A percentile compares a stretch with the other conserved stretches of the same genome.
Conservation (phyloP, 2,329 filamentous ascomycete genomes). For the Scedosporium minutisporum region DNA sequence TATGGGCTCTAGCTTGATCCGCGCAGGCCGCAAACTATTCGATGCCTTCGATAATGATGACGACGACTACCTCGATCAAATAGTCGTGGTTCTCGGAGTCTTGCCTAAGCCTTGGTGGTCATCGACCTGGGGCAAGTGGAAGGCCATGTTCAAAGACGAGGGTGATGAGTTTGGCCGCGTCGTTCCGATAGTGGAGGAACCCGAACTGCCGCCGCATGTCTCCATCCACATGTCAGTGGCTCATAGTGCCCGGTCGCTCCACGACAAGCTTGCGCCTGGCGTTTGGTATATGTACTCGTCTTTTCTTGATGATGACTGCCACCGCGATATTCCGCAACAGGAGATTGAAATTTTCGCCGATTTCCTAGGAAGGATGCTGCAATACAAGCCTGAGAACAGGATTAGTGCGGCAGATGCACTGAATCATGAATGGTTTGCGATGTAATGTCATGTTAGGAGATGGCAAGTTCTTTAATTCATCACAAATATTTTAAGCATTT, state of each 20-base stretch:
- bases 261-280: conserved; percentile 9
- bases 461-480: too few species aligned
- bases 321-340: conserved; percentile 4
- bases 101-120: conserved; percentile 21
- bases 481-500: too few species aligned
- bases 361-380: conserved; percentile 14
- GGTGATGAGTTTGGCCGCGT: conserved; percentile 9
- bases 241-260: conserved; percentile 7
- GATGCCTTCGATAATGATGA: conserved; percentile 16
- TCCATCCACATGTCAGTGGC: neutral
- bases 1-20: conserved; percentile 26
- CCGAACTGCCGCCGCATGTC: neutral
- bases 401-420: conserved; percentile 10
- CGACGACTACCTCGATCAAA: conserved; percentile 19
- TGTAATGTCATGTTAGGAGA: neutral
- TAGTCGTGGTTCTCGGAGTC: conserved; percentile 20
- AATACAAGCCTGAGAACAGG: conserved; percentile 12
- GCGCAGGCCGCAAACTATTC: conserved; percentile 18
- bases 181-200: conserved; percentile 7
- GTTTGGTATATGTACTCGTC: conserved; percentile 6
- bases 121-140: conserved; percentile 16
- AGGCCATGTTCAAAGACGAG: conserved; percentile 14
- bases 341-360: conserved; percentile 17
- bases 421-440: conserved; percentile 15
- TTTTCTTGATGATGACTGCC: neutral